Evolutionary conservation across 208 protist species (phyloP).

Genomic region (Trypanosoma caninum): DNA sequence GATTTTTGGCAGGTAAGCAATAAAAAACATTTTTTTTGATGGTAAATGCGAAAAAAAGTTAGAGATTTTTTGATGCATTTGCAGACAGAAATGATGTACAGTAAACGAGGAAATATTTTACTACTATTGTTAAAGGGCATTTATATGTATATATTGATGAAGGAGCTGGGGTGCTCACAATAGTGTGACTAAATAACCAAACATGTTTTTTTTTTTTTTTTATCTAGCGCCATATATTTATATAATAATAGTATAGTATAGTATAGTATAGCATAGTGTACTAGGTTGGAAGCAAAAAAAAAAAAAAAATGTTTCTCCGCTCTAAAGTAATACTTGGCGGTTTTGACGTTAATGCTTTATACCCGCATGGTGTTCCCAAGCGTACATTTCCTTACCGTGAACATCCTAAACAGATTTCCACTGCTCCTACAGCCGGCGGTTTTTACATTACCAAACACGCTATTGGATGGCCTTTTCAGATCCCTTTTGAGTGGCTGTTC

Average conservation of each 20-base stretch:
- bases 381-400: conserved; percentile 87
- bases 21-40: not conserved
- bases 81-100: too few species aligned
- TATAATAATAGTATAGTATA: not conserved
- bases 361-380: conserved; percentile 84
- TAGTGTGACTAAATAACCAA: too few species aligned
- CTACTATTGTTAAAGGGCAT: too few species aligned
- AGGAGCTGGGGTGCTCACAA: too few species aligned
- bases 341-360: conserved; percentile 74
- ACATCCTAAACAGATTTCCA: conserved; percentile 81
- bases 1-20: conserved; percentile 11
- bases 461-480: conserved; percentile 85
- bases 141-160: too few species aligned
- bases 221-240: not conserved
- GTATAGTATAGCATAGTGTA: too few species aligned
- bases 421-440: conserved; percentile 75
- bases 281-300: not conserved
- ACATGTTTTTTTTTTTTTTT: conserved; percentile 5
- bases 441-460: conserved; percentile 85
- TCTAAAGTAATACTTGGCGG: conserved; percentile 52
- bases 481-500: conserved; percentile 90
- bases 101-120: too few species aligned
- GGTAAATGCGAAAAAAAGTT: too few species aligned
- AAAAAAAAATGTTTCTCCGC: conserved; percentile 55
- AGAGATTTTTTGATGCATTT: too few species aligned